Percentiles rank a stretch among this genome's conserved stretches.
These are phyloP conservation scores for Clitopilus passeckerianus DNA, from an alignment of 768 basidiomycete species.

Conservation along the genomic window DNA sequence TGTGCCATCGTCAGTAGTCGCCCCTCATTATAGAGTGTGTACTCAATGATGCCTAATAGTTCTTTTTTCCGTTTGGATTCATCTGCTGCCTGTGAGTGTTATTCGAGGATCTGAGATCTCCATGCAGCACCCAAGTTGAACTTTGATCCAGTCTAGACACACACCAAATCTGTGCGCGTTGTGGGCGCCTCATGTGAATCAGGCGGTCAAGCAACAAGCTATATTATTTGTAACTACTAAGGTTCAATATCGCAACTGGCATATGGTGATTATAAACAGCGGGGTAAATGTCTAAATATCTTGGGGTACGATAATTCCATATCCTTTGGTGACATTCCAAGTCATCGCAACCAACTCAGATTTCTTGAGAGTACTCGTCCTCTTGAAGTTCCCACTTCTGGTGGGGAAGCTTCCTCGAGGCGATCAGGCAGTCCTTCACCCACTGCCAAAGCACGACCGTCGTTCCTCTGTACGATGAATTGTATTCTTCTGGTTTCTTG, in stretches of 20 bases:
- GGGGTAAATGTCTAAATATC: neutral
- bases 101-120: neutral
- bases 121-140: neutral
- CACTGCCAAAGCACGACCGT: conserved; percentile 54
- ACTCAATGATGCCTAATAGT: conserved; percentile 5
- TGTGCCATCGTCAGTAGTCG: conserved; percentile 16
- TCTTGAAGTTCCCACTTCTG: conserved; percentile 18
- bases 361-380: neutral
- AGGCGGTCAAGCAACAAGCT: neutral
- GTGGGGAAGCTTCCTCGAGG: conserved; percentile 44
- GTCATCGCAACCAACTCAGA: neutral
- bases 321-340: neutral
- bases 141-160: conserved; percentile 19
- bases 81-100: conserved; percentile 19
- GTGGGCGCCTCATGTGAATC: conserved; percentile 21
- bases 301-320: neutral
- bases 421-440: conserved; percentile 76
- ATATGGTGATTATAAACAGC: conserved; percentile 1
- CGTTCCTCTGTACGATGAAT: conserved; percentile 17
- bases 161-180: conserved; percentile 23
- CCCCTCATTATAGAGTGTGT: neutral
- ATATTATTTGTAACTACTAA: neutral
- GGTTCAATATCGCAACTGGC: neutral
- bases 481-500: conserved; percentile 37
- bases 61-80: conserved; percentile 19